Base-by-base conservation (phyloP, 805 yeast genomes). In the Saccharomycopsis javanensis region DNA sequence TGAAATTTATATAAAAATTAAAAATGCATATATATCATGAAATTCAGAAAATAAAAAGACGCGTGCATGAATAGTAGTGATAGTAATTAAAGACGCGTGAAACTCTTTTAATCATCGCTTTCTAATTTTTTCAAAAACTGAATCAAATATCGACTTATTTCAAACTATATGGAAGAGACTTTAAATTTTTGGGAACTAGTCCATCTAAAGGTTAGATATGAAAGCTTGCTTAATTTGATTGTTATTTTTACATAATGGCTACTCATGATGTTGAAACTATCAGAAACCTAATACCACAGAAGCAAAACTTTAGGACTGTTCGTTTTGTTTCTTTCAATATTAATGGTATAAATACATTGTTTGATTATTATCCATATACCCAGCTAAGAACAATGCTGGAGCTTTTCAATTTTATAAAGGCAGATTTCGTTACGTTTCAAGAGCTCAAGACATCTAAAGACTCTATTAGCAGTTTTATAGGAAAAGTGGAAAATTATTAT, bases 301-400 rank as follows among this genome's bases (percentile, higher is more conserved):
- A 28, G 51, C 35, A 25, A 27, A 48, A 25, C 35, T 28, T 30
- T 20, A 48, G 15, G 28, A 48, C 51, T 4, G 35, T 80, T 2
- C 69, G 90, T n/a, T 72, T 79, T 50, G 69, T 86, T 16, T 75
- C 94, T 0, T 92, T 89, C 76, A 92, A 90, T 68, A 86, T 89
- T 51, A 92, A 90, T 65, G 97, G 97, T 0, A 69, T 82, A 55
- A 80, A 88, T 54, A 90, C 96, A 0, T 71, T 92, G 30, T 81
- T 85, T 67, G 85, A 87, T 64, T 88, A 88, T 67, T 80, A 83
- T 60, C 97, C 97, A 1, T 92, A 97, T 92, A 83, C 80, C 56
- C 74, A 77, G 35, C 64, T 72, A 62, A 64, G 67, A 2, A 67
- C 64, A 23, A 65, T 72, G 0, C 56, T 71, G 3, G 63, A 62